phyloP scores from a whole-genome alignment of 495 filamentous ascomycete genomes.

The Talaromyces adpressus region DNA sequence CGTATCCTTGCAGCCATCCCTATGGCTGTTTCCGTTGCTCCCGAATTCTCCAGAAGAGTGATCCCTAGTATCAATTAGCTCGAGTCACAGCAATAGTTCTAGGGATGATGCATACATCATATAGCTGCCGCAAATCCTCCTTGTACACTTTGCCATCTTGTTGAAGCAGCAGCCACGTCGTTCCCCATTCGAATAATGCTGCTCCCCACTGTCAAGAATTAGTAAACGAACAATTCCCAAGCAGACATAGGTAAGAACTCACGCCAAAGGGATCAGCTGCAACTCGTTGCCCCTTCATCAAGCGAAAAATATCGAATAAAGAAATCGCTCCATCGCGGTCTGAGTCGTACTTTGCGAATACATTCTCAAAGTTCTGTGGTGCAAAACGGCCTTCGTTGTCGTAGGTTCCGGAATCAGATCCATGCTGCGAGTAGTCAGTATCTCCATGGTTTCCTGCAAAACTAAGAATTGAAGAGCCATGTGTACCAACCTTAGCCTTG shows the following conservation, averaged over 20 bases:
- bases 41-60: constrained; percentile 18
- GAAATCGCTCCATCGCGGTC: constrained; percentile 24
- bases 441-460: background rate
- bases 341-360: constrained; percentile 47
- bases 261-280: constrained; percentile 39
- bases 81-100: background rate
- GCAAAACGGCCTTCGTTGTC: constrained; percentile 49
- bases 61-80: constrained; percentile 9
- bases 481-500: constrained; percentile 36
- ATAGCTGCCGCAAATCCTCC: constrained; percentile 35
- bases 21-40: constrained; percentile 6
- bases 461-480: no score
- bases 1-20: constrained; percentile 15
- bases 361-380: constrained; percentile 50
- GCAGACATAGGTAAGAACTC: background rate
- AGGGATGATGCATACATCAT: constrained; percentile 27
- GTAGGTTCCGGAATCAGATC: constrained; percentile 45
- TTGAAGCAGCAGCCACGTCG: constrained; percentile 43
- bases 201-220: constrained; percentile 1
- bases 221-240: background rate
- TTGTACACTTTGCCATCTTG: constrained; percentile 37
- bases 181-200: constrained; percentile 29
- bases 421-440: constrained; percentile 24
- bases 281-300: constrained; percentile 34
- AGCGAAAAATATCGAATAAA: constrained; percentile 20